Conservation (phyloP, 805 yeast genomes). For the Metschnikowia vanudenii region DNA sequence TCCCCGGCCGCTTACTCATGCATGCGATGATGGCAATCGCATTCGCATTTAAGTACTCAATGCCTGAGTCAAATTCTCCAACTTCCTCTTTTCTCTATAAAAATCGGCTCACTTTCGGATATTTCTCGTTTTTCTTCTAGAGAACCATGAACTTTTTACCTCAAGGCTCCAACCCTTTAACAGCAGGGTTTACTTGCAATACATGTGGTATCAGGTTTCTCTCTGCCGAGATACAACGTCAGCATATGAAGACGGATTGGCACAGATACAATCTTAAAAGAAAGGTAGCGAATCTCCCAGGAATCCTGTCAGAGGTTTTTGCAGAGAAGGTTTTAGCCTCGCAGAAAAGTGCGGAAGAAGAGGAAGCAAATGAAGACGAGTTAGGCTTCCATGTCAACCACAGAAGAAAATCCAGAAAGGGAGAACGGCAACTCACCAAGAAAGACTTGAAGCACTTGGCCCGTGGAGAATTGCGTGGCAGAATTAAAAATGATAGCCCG, state of each 20-base stretch:
- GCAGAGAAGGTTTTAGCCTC: slow-evolving; percentile 59
- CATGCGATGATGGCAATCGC: slow-evolving; percentile 1
- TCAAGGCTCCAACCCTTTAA: slow-evolving; percentile 29
- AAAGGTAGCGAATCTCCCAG: slow-evolving; percentile 68
- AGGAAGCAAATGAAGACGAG: slow-evolving; percentile 45
- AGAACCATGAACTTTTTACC: slow-evolving; percentile 19
- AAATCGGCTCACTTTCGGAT: not conserved
- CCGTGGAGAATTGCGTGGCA: slow-evolving; percentile 19
- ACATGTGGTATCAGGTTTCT: slow-evolving; percentile 83
- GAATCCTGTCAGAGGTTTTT: slow-evolving; percentile 45
- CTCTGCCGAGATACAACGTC: slow-evolving; percentile 79
- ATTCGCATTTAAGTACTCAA: not conserved
- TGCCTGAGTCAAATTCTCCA: not conserved
- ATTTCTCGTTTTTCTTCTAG: not conserved
- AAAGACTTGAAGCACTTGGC: slow-evolving; percentile 34
- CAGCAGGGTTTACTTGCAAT: slow-evolving; percentile 64
- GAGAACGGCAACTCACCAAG: slow-evolving; percentile 38
- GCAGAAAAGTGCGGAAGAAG: slow-evolving; percentile 17
- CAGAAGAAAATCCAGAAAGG: slow-evolving; percentile 24
- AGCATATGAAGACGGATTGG: slow-evolving; percentile 98
- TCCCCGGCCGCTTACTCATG: not conserved
- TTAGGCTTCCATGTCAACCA: slow-evolving; percentile 48
- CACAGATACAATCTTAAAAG: slow-evolving; percentile 94
- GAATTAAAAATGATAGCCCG: slow-evolving; percentile 19
- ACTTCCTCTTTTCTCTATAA: not conserved